These are phyloP conservation scores for Saksenaea vasiformis DNA, from an alignment of 371 early-diverging fungal genomes.

Conservation along the genomic window DNA sequence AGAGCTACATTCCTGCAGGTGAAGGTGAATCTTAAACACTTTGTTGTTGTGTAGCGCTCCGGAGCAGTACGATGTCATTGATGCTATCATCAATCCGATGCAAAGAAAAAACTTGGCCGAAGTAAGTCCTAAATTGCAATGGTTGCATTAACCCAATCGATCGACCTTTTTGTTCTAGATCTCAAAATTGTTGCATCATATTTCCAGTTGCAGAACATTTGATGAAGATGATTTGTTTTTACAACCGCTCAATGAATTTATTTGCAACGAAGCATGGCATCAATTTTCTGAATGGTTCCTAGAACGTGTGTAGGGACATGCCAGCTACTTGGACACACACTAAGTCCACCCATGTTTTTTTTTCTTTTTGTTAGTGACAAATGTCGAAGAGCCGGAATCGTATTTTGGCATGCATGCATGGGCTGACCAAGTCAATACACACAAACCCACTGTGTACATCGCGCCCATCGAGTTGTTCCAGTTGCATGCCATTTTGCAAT, in stretches of 20 bases:
- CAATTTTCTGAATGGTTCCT: constrained; percentile 80
- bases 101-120: constrained; percentile 96
- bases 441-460: constrained; percentile 89
- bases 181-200: constrained; percentile 90
- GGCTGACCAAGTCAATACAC: constrained; percentile 79
- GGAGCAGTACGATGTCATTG: constrained; percentile 95
- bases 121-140: constrained; percentile 22
- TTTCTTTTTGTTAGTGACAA: constrained; percentile 56
- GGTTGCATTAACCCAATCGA: not conserved
- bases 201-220: constrained; percentile 81
- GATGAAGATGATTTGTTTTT: constrained; percentile 71
- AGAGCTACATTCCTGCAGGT: constrained; percentile 24
- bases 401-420: constrained; percentile 91
- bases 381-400: constrained; percentile 84
- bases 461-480: constrained; percentile 88
- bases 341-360: not conserved
- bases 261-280: constrained; percentile 64
- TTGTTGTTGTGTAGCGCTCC: constrained; percentile 72
- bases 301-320: constrained; percentile 53
- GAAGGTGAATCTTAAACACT: not conserved
- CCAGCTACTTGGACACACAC: not conserved
- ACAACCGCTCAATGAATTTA: constrained; percentile 80
- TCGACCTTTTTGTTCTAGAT: constrained; percentile 43
- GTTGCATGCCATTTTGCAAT: constrained; percentile 78
- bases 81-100: constrained; percentile 76